Conservation (phyloP, 306 rosid species). For the Cercis canadensis region DNA sequence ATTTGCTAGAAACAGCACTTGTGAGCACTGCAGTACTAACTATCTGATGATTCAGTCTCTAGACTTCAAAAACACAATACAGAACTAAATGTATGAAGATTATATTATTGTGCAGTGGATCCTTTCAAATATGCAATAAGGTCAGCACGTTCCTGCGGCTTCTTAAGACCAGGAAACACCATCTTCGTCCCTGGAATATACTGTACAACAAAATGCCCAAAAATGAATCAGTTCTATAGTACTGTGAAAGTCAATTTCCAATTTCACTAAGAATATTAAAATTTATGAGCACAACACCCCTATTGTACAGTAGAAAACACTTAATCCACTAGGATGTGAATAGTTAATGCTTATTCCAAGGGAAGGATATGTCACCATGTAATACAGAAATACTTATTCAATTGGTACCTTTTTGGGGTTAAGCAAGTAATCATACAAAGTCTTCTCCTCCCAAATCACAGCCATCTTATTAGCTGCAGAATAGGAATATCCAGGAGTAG, state of each 20-base stretch:
- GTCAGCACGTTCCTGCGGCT: slow-evolving; percentile 95
- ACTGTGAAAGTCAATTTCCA: no score
- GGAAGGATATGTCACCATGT: slow-evolving; percentile 13
- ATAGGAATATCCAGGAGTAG: no score
- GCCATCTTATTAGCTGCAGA: no score
- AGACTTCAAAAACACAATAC: slow-evolving; percentile 51
- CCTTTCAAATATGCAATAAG: slow-evolving; percentile 90
- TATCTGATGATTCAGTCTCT: no score
- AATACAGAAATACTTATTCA: not conserved
- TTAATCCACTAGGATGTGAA: not conserved
- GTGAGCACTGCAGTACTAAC: no score
- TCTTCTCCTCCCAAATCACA: no score
- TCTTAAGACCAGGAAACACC: no score
- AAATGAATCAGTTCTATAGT: slow-evolving; percentile 32
- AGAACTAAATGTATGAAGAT: slow-evolving; percentile 25
- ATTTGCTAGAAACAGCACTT: no score
- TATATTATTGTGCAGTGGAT: slow-evolving; percentile 62
- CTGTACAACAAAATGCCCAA: slow-evolving; percentile 50
- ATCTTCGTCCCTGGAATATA: no score
- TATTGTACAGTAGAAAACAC: not conserved
- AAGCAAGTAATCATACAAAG: no score
- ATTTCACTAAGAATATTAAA: not conserved
- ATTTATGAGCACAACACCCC: slow-evolving; percentile 10
- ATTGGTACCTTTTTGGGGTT: slow-evolving; percentile 84
- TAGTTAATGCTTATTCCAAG: slow-evolving; percentile 1